Conservation (phyloP, 1,284 basidiomycete species). For the Coniferiporia sulphurascens region DNA sequence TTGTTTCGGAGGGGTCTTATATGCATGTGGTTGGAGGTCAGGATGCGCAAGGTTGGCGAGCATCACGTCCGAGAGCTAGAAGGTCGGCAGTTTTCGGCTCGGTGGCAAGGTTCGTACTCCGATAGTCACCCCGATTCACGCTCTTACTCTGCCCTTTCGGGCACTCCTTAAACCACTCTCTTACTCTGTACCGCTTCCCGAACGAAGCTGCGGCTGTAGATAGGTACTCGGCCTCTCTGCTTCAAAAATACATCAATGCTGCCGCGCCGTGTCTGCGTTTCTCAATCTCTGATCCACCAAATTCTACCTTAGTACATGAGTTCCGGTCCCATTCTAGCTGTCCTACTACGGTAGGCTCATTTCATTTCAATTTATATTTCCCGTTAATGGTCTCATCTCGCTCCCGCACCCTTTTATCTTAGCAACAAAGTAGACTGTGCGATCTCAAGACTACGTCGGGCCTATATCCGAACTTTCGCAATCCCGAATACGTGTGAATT, state of each 20-base stretch:
- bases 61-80: not conserved
- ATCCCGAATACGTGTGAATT: not conserved
- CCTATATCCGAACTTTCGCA: not conserved
- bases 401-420: not conserved
- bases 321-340: too few relatives aligned
- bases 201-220: not conserved
- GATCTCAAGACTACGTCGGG: not conserved
- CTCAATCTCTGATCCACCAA: not conserved
- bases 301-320: too few relatives aligned
- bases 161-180: not conserved
- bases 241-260: not conserved
- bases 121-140: not conserved
- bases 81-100: conserved; percentile 1
- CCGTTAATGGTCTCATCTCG: not conserved
- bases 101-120: conserved; percentile 5
- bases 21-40: conserved; percentile 1
- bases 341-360: too few relatives aligned
- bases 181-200: not conserved
- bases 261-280: not conserved
- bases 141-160: not conserved
- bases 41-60: not conserved
- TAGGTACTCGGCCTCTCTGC: not conserved
- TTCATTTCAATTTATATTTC: too few relatives aligned
- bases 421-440: not conserved
- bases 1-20: not conserved